These are phyloP conservation scores for Clitopilus passeckerianus DNA, from an alignment of 768 basidiomycete genomes.

Conservation along the genomic window DNA sequence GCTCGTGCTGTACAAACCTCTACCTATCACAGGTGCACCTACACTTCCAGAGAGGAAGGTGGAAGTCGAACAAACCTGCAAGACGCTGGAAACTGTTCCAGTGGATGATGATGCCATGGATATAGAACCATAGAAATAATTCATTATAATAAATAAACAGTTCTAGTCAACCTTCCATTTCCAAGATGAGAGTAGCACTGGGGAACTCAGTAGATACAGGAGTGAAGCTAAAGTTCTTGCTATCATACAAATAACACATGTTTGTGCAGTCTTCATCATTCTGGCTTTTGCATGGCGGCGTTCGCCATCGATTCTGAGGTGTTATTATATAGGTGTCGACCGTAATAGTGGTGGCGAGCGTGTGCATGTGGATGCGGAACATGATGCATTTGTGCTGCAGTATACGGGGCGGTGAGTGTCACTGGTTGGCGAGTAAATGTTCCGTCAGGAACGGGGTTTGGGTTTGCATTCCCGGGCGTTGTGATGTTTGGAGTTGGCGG, in stretches of 20 bases:
- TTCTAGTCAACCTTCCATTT: constrained; percentile 2
- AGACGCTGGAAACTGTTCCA: constrained; percentile 5
- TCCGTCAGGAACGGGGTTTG: constrained; percentile 15
- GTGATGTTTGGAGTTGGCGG: constrained; percentile 14
- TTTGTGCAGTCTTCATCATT: not conserved
- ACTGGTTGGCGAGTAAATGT: constrained; percentile 28
- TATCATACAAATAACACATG: too few species aligned
- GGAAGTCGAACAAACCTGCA: not conserved
- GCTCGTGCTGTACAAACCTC: constrained; percentile 50
- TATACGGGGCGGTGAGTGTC: constrained; percentile 55
- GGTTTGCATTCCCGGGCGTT: constrained; percentile 1
- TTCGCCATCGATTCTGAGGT: constrained; percentile 14
- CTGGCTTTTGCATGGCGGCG: not conserved
- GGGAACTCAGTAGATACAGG: too few species aligned
- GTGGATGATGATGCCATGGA: constrained; percentile 49
- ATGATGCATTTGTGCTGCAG: constrained; percentile 65
- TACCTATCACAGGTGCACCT: constrained; percentile 15
- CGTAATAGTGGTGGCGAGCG: constrained; percentile 57
- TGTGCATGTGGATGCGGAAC: constrained; percentile 79
- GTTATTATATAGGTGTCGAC: constrained; percentile 30
- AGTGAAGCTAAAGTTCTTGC: too few species aligned
- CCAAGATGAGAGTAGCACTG: too few species aligned
- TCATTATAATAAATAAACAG: constrained; percentile 8
- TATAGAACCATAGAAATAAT: constrained; percentile 30
- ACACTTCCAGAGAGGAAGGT: not conserved